phyloP scores from a whole-genome alignment of 2,329 filamentous ascomycete species.

The Hyphodiscus sp. region DNA sequence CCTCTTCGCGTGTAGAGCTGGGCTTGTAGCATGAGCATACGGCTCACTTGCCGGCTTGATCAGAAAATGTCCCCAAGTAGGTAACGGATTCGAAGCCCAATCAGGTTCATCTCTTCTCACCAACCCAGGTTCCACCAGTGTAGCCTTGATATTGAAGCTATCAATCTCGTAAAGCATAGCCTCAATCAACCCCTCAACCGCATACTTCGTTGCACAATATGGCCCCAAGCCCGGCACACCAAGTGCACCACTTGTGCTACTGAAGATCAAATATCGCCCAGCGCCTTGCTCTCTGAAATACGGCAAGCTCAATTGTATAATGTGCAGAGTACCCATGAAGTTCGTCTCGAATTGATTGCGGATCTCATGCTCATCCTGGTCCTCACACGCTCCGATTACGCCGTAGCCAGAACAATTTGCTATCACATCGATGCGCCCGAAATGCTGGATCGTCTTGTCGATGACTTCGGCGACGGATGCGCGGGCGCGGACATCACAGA shows the following conservation, averaged over 20 bases:
- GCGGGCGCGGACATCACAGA: conserved; percentile 83
- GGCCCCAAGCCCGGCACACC: conserved; percentile 89
- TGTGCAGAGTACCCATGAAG: conserved; percentile 91
- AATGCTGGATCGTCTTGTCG: conserved; percentile 62
- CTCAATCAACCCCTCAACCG: conserved; percentile 90
- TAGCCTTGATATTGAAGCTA: conserved; percentile 85
- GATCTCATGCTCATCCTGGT: conserved; percentile 92
- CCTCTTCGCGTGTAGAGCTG: conserved; percentile 79
- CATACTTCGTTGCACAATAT: conserved; percentile 96
- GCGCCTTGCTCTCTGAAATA: conserved; percentile 72
- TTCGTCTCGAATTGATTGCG: conserved; percentile 97
- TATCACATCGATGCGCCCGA: conserved; percentile 79
- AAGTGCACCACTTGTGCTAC: conserved; percentile 84
- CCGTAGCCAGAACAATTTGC: conserved; percentile 94
- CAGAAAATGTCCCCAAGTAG: conserved; percentile 85
- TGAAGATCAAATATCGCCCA: conserved; percentile 91
- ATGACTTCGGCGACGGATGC: conserved; percentile 71
- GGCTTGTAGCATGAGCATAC: conserved; percentile 71
- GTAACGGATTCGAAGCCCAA: conserved; percentile 46
- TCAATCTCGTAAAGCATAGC: conserved; percentile 96
- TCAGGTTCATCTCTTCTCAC: conserved; percentile 79
- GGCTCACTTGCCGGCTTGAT: conserved; percentile 80
- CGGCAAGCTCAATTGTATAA: conserved; percentile 80
- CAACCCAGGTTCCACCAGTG: conserved; percentile 84
- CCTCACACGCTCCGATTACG: conserved; percentile 91